These are phyloP conservation scores for Lepidium didymum DNA, from an alignment of 345 rosid species.

Conservation along the genomic window DNA sequence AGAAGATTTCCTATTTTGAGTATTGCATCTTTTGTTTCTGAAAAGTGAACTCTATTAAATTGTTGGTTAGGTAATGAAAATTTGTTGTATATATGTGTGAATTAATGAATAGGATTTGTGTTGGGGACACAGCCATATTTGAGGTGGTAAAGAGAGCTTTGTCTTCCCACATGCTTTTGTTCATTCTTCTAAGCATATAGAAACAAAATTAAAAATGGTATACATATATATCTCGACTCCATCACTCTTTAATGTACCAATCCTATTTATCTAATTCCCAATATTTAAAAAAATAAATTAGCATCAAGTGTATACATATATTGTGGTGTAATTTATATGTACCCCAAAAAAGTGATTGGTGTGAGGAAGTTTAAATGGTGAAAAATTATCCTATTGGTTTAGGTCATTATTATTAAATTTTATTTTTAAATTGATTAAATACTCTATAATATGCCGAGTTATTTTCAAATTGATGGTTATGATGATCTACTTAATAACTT, in stretches of 20 bases:
- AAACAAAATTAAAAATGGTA: neutral
- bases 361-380: too few species aligned
- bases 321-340: too few species aligned
- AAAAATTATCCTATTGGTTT: too few species aligned
- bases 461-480: too few species aligned
- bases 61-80: slow-evolving; percentile 14
- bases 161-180: slow-evolving; percentile 25
- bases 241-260: neutral
- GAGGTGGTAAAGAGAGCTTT: slow-evolving; percentile 18
- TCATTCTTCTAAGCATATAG: slow-evolving; percentile 7
- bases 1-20: slow-evolving; percentile 14
- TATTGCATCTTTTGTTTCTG: slow-evolving; percentile 16
- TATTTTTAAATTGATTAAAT: too few species aligned
- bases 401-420: too few species aligned
- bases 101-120: slow-evolving; percentile 23
- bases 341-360: too few species aligned
- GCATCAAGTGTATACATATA: too few species aligned
- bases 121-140: slow-evolving; percentile 21
- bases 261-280: neutral
- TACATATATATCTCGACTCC: slow-evolving; percentile 4
- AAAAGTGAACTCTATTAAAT: slow-evolving; percentile 12
- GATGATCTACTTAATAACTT: too few species aligned
- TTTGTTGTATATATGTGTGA: slow-evolving; percentile 22
- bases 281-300: neutral
- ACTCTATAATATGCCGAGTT: too few species aligned